These are phyloP conservation scores for Annulohypoxylon moriforme DNA, from an alignment of 495 filamentous ascomycete species.

Conservation along the genomic window DNA sequence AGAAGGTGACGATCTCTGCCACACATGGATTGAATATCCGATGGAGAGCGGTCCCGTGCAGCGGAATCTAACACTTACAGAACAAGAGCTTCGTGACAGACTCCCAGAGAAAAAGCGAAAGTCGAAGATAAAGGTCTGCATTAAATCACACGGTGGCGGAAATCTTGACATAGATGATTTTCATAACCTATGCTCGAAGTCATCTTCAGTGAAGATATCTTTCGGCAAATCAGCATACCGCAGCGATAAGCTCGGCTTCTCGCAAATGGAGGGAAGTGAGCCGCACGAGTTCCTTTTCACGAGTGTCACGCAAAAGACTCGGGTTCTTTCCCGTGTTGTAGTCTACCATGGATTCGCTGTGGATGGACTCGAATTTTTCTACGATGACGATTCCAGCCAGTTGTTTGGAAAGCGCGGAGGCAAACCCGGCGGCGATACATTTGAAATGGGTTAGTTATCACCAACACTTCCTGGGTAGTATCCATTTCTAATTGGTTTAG, in stretches of 20 bases:
- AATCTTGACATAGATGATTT: conserved; percentile 80
- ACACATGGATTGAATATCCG: conserved; percentile 80
- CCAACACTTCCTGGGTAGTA: not conserved
- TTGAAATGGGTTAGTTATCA: conserved; percentile 74
- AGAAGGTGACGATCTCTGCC: conserved; percentile 80
- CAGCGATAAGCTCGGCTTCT: conserved; percentile 79
- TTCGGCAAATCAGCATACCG: conserved; percentile 80
- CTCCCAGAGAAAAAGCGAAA: conserved; percentile 78
- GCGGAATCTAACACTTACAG: conserved; percentile 76
- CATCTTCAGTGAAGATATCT: conserved; percentile 73
- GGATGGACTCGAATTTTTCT: conserved; percentile 91
- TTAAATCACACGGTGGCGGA: conserved; percentile 80
- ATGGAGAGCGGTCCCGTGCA: conserved; percentile 70
- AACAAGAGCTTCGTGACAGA: conserved; percentile 76
- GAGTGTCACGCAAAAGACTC: conserved; percentile 72
- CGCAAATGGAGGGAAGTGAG: conserved; percentile 75
- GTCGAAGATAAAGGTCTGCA: conserved; percentile 72
- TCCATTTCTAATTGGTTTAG: conserved; percentile 55
- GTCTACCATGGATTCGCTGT: conserved; percentile 83
- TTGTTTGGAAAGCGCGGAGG: conserved; percentile 89
- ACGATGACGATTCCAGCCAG: conserved; percentile 88
- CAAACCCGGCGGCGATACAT: conserved; percentile 77
- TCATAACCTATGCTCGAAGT: conserved; percentile 72
- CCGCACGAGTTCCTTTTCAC: conserved; percentile 80
- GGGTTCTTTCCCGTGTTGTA: conserved; percentile 78